Conservation (phyloP, 148 eudicot species). For the Bassia scoparia region DNA sequence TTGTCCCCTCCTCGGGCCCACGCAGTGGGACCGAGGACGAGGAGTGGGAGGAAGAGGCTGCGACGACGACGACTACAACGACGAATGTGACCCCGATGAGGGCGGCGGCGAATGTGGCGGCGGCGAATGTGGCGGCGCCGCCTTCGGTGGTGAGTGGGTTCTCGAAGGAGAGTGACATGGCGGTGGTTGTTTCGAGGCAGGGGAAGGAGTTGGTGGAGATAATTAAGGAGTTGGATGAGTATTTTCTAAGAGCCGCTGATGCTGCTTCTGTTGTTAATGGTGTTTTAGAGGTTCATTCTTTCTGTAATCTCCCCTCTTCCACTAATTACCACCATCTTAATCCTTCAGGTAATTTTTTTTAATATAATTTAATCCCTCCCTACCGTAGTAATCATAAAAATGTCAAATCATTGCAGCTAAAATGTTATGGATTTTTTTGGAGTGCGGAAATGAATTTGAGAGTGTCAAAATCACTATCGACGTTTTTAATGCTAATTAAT, state of each 20-base stretch:
- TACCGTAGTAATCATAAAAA: no score
- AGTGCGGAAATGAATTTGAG: no score
- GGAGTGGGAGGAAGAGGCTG: conserved; percentile 32
- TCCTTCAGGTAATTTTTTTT: not conserved
- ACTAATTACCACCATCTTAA: not conserved
- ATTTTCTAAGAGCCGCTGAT: conserved; percentile 76
- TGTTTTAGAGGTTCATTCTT: conserved; percentile 54
- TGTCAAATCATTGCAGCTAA: no score
- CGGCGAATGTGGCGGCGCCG: conserved; percentile 46
- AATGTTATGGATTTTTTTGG: no score
- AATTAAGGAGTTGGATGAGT: conserved; percentile 80
- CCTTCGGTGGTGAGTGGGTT: conserved; percentile 47
- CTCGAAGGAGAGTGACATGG: conserved; percentile 50
- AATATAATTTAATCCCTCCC: no score
- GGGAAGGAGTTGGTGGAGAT: conserved; percentile 79
- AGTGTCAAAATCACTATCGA: no score
- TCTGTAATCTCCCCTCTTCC: conserved; percentile 8
- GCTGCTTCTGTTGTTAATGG: conserved; percentile 53
- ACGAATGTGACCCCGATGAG: conserved; percentile 28
- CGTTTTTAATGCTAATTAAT: not conserved
- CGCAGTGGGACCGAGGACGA: conserved; percentile 52
- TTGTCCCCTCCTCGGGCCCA: conserved; percentile 40
- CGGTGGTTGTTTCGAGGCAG: conserved; percentile 59
- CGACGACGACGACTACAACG: conserved; percentile 14
- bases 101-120: conserved; percentile 46